These are phyloP conservation scores for Penicillium paneum DNA, from an alignment of 2,329 filamentous ascomycete genomes.

Conservation along the genomic window DNA sequence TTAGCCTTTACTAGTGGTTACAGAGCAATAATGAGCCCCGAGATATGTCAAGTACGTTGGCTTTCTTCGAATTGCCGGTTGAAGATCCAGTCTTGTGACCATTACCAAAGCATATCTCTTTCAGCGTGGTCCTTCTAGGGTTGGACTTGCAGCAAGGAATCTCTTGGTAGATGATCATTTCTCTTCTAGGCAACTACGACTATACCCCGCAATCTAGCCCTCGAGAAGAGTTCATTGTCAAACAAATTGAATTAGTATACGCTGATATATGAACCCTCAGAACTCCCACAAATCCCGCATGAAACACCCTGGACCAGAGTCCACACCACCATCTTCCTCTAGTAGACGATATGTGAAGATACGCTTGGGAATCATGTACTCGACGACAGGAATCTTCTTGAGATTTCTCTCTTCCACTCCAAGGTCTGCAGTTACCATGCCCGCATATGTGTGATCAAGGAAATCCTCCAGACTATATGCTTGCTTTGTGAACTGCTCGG, in stretches of 20 bases:
- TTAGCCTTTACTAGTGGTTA: background rate
- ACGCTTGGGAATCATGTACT: conserved; percentile 88
- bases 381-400: conserved; percentile 82
- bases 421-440: conserved; percentile 77
- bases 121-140: background rate
- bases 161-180: background rate
- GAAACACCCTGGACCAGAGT: conserved; percentile 37
- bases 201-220: conserved; percentile 2
- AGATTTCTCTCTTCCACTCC: conserved; percentile 63
- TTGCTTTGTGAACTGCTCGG: conserved; percentile 95
- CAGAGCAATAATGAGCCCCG: background rate
- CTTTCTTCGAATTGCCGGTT: too few relatives aligned
- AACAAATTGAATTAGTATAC: conserved; percentile 13
- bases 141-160: background rate
- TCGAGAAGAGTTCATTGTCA: background rate
- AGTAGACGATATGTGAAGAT: conserved; percentile 58
- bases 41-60: background rate
- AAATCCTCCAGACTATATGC: conserved; percentile 97
- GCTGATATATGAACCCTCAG: conserved; percentile 16
- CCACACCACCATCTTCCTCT: conserved; percentile 40
- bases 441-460: conserved; percentile 81
- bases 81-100: background rate
- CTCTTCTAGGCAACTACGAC: background rate
- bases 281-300: conserved; percentile 42
- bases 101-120: background rate